A percentile compares a stretch with the other conserved stretches of the same genome.
Evolutionary conservation across 2,329 filamentous ascomycete species (phyloP).

Genomic region (Colletotrichum sp.): DNA sequence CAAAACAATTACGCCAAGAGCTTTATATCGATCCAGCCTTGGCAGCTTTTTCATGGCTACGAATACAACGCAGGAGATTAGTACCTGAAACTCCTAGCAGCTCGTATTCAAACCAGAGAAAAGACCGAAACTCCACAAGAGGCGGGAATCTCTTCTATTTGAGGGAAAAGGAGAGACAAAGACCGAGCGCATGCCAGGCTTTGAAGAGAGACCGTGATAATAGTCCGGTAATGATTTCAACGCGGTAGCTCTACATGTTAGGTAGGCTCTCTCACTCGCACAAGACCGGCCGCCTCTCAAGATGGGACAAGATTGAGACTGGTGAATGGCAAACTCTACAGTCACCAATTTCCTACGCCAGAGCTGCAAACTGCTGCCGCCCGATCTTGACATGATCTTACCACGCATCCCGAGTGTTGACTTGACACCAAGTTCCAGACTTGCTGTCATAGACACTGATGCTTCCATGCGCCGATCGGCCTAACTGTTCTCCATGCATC

Average conservation of each 20-base stretch:
- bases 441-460: background rate
- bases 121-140: background rate
- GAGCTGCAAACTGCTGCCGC: background rate
- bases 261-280: background rate
- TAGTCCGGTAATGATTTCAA: background rate
- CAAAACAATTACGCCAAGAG: background rate
- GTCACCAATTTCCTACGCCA: background rate
- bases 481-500: background rate
- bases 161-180: background rate
- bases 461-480: background rate
- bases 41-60: background rate
- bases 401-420: background rate
- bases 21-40: background rate
- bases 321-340: background rate
- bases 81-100: background rate
- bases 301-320: background rate
- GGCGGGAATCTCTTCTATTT: background rate
- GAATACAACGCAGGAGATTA: background rate
- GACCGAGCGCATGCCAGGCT: background rate
- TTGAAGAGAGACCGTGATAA: background rate
- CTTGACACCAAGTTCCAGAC: background rate
- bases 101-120: background rate
- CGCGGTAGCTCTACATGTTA: background rate
- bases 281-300: background rate
- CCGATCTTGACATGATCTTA: background rate